Evolutionary conservation across 108 stramenopile genomes (phyloP).

Genomic region (Parietichytrium sp.): DNA sequence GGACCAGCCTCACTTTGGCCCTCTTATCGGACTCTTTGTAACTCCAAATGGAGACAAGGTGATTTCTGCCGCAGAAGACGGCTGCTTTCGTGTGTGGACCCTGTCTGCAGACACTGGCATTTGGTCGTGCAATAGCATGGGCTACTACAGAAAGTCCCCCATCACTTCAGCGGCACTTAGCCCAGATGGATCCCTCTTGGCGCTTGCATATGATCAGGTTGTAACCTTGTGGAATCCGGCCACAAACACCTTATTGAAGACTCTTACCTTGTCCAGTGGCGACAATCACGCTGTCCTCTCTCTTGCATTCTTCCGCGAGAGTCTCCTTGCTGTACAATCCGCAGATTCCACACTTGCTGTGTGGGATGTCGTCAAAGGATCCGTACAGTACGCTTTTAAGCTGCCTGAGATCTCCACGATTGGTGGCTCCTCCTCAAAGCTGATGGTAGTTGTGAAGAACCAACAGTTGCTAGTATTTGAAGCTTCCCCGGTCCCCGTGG

Average conservation of each 20-base stretch:
- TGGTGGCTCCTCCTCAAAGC: background rate
- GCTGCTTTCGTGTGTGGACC: background rate
- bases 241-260: background rate
- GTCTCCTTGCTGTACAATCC: background rate
- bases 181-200: background rate
- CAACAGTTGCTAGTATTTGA: constrained; percentile 1
- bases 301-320: constrained; percentile 30
- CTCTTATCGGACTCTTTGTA: background rate
- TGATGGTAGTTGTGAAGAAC: constrained; percentile 13
- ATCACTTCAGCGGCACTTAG: background rate
- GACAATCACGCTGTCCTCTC: background rate
- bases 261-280: background rate
- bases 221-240: constrained; percentile 35
- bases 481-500: background rate
- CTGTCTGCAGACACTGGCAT: background rate
- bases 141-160: background rate
- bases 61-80: background rate
- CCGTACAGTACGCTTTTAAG: background rate
- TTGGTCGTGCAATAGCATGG: background rate
- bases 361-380: background rate
- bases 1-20: constrained; percentile 3
- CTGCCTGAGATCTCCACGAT: background rate
- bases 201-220: constrained; percentile 1
- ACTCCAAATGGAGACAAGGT: constrained; percentile 1
- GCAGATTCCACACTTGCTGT: background rate